Evolutionary conservation across 2,329 filamentous ascomycete genomes (phyloP), one percentile per base, ranked within the genome.

Genomic region (Dothidotthia symphoricarpi): DNA sequence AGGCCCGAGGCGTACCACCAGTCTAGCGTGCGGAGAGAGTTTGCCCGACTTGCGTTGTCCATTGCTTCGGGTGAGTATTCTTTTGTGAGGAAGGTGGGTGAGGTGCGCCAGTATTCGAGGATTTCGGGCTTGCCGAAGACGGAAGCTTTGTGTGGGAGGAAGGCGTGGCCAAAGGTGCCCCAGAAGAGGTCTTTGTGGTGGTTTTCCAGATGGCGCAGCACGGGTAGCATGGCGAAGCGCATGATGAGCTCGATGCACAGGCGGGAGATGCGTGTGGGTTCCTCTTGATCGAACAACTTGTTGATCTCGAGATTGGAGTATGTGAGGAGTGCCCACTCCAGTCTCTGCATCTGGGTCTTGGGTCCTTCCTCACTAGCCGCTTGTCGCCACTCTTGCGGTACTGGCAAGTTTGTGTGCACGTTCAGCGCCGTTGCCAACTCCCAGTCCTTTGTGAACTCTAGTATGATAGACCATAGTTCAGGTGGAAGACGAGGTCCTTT

Each of bases 1-100:
- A 96, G 74, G 1, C 85, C 86, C 0, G 85, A 88, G 15, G 84
- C 77, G 62, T 86, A 85, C 91, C 91, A 97, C 86, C 88, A 95
- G 57, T 95, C 86, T 1, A 97, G 76, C 0, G 95, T 83, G 48
- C 87, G 80, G 11, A 94, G 78, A 53, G 89, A 93, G 4, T 91
- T 90, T 41, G 88, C 85, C 36, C 85, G 83, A 1, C 87, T 94
- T 6, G 91, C 91, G 19, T 86, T 86, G 59, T 97, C 89, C 16
- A 97, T 76, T 9, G 89, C 87, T 64, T 95, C 88, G 26, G 78
- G 74, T 34, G 86, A 85, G 64, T 96, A 95, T 58, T 94, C 87
- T 60, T 91, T 90, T 44, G 86, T 87, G 3, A 88, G 75, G 47
- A 95, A 91, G 10, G 83, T 87, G 0, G 83, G 81, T 11, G 86